A percentile compares a stretch with the other conserved stretches of the same genome.
These are phyloP conservation scores for Trichoderma guizhouense DNA, from an alignment of 2,329 filamentous ascomycete genomes.

Conservation along the genomic window DNA sequence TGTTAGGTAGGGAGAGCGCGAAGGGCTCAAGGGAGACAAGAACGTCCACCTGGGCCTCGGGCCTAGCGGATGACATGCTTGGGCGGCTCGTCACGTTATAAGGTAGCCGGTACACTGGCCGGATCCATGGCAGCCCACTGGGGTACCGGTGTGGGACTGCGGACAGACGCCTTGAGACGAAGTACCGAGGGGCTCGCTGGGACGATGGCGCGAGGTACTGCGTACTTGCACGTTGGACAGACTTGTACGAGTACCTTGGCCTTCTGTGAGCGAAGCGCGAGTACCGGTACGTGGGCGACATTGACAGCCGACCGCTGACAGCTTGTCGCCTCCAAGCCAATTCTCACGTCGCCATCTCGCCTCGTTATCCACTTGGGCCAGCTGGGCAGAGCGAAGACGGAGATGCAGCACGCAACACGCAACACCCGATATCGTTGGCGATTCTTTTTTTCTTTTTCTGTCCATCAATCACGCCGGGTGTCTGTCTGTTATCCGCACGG, in stretches of 20 bases:
- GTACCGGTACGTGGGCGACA: neutral
- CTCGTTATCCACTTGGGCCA: neutral
- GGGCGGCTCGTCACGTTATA: constrained; percentile 15
- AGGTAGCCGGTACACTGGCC: neutral
- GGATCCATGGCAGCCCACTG: neutral
- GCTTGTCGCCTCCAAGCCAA: neutral
- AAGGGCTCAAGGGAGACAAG: neutral
- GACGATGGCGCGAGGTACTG: neutral
- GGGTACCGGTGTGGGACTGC: neutral
- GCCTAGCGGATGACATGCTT: constrained; percentile 15
- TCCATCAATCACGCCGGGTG: neutral
- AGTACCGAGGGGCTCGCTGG: neutral
- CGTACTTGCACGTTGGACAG: neutral
- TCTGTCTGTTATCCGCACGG: neutral
- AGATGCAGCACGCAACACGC: neutral
- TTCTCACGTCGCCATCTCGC: neutral
- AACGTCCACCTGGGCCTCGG: neutral
- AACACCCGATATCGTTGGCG: neutral
- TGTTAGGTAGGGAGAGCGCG: neutral
- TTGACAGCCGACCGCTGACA: neutral
- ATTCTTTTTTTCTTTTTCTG: neutral
- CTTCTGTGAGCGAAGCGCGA: neutral
- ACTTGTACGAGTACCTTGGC: neutral
- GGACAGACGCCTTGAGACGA: neutral
- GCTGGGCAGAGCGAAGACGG: neutral